Conservation (phyloP, 208 protist genomes). For the Endotrypanum monterogeii region DNA sequence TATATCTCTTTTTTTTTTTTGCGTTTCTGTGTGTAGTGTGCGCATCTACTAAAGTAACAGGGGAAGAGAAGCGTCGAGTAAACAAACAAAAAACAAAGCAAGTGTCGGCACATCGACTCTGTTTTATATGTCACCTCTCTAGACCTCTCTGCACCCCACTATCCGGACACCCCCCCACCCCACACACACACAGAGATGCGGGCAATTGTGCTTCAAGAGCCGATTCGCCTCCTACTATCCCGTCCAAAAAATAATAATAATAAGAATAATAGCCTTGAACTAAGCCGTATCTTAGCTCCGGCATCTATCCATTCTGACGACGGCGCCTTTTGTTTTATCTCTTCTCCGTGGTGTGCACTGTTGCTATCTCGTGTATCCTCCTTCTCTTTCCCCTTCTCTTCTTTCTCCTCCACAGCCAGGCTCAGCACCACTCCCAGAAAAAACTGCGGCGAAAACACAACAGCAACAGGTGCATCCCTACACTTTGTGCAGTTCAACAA, state of each 20-base stretch:
- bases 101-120: too few species aligned
- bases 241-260: too few species aligned
- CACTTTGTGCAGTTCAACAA: neutral
- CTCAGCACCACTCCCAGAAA: neutral
- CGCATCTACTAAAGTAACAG: too few species aligned
- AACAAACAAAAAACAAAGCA: too few species aligned
- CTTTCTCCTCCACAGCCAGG: neutral
- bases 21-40: too few species aligned
- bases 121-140: too few species aligned
- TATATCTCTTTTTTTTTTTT: too few species aligned
- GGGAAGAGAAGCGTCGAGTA: too few species aligned
- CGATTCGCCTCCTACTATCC: neutral
- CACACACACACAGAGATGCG: too few species aligned
- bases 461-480: neutral
- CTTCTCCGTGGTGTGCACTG: neutral
- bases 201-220: neutral
- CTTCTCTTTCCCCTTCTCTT: neutral
- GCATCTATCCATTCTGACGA: neutral
- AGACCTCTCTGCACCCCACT: neutral
- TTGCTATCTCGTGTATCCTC: neutral
- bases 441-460: neutral
- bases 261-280: too few species aligned
- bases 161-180: neutral
- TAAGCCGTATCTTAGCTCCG: neutral
- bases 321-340: neutral